Base-by-base conservation (phyloP, 2,329 filamentous ascomycete species). In the Colletotrichum noveboracense region DNA sequence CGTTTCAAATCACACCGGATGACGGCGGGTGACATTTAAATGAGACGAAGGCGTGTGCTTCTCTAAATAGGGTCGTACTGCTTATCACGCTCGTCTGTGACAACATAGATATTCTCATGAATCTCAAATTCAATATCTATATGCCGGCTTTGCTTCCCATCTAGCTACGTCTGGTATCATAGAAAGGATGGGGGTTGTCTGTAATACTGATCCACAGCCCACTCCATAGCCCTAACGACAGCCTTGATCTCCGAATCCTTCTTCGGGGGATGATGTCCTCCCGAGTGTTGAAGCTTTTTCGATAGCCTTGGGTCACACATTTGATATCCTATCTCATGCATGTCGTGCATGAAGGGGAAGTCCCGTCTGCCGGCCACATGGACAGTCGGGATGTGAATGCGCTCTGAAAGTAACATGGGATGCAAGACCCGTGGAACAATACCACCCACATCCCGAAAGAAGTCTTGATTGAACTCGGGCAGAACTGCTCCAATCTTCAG, bases 141-240 rank as follows among this genome's bases (percentile, higher is more conserved):
- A 30, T 32, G 43, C 43, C n/a, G n/a, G 58, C 30, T 62, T 32
- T 32, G 8, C n/a, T 18, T 32, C 26, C 26, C 58, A n/a, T 62
- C 58, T 62, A 36, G 8, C 32, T 38, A 64, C 7, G 32, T 9
- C 62, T 43, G 36, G 24, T 34, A 55, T 68, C 43, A 74, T 14
- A 74, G 18, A 21, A 74, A 65, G 13, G 71, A 74, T 7, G 66
- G 66, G 7, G 66, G 66, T 28, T 74, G 66, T 36, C 71, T 58
- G 14, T 74, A 70, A 38, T 66, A 70, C 21, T 74, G 71, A 18
- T 65, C 71, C 5, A 66, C 34, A 26, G 71, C 75, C 72, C 75
- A 77, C 26, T 77, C 76, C 30, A 76, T 76, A n/a, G 75, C 75
- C 43, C 72, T 61, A 7, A 75, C 75, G 1, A 70, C 72, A 5